Evolutionary conservation across 1,284 basidiomycete genomes (phyloP), one percentile per base, ranked within the genome.

Genomic region (Irpex rosettiformis): DNA sequence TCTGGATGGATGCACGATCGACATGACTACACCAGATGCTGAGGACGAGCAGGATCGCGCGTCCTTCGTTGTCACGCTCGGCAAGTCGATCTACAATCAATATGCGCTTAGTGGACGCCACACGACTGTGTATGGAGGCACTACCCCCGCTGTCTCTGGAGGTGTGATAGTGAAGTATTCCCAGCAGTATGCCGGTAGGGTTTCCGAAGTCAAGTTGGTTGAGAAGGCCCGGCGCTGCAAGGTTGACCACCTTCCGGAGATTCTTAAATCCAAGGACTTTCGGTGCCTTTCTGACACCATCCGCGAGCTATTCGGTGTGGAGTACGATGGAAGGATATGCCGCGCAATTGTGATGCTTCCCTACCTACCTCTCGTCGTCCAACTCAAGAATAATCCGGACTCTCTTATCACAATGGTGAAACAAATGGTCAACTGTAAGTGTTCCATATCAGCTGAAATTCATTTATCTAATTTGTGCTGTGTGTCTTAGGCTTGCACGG

Each of bases 371-470:
- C 25, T 62, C 10, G n/a, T 21, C 24, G 27, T 21, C 8, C 52
- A 54, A 6, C 37, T 62, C 16, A 25, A 52, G 11, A 24, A 22
- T 18, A 24, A 10, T 24, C 25, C 30, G 4, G 43, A 54, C 25
- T 29, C 24, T 25, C 25, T 59, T 6, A 21, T 21, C 5, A 52
- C 28, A 18, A 57, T 62, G 61, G 49, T 43, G 3, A 49, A 60
- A 25, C 58, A 62, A 30, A 54, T 62, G 56, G n/a, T 60, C 6
- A 33, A 58, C 48, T 58, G 61, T 62, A 37, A 47, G 58, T 62
- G 10, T n/a, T 28, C 30, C 21, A 22, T 25, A 3, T 24, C 37
- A 4, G 8, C 25, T 30, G 22, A 21, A 21, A 6, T 21, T 18
- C 13, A n/a, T 22, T 10, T 7, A 29, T 16, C 27, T 57, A 13